Evolutionary conservation across 495 filamentous ascomycete species (phyloP), one percentile per base, ranked within the genome.

Genomic region (Daldinia decipiens): DNA sequence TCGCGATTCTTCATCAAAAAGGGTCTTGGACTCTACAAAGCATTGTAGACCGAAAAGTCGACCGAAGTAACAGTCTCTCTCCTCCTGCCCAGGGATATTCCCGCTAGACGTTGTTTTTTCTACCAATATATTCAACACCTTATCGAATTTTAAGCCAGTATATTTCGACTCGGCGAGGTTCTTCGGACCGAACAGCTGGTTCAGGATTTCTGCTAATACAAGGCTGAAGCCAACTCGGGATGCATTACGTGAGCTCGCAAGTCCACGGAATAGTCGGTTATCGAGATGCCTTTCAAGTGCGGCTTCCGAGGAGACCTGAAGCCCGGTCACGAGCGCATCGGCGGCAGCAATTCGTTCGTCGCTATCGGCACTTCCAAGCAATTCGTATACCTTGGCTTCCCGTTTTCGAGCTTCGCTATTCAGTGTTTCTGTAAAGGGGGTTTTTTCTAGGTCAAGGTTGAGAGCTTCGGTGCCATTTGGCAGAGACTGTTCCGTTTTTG

Each of bases 191-290:
- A 85, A 85, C n/a, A 92, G 74, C 73, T 90, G 87, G 0, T 84
- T 82, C 40, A 96, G 76, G 61, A 97, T 82, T 79, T 98, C 95
- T 0, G 94, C 92, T 69, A 98, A 79, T 1, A 95, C 93, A 62
- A 97, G 82, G 39, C 92, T 96, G 76, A 95, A 98, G n/a, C 95
- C 95, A 62, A 94, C 80, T 27, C 95, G 86, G 32, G 95, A 93
- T 13, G 92, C 94, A 81, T 97, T 97, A 24, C 92, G 87, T 50
- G 93, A 91, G 75, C 93, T 97, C 60, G 94, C 93, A 27, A 99
- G 87, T 39, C 95, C 95, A 51, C 92, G 88, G 73, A 97, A 92
- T 13, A 99, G 84, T 34, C 94, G 82, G 69, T 84, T 81, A 52
- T 86, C 84, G 50, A 88, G 82, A 75, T 88, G 86, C 56, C 85